Evolutionary conservation across 768 basidiomycete species (phyloP).

Genomic region (Serpula lacrymans): DNA sequence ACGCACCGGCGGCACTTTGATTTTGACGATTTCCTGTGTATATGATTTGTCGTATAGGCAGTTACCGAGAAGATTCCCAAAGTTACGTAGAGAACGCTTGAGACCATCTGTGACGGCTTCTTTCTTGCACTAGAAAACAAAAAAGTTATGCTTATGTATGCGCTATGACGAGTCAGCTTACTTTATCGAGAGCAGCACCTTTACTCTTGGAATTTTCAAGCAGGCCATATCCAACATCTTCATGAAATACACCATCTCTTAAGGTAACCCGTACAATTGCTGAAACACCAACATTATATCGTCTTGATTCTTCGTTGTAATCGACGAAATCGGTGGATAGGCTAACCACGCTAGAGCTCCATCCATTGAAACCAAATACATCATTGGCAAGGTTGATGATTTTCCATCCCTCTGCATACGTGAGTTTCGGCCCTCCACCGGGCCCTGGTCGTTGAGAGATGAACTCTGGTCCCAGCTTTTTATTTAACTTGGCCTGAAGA

Average conservation of each 20-base stretch:
- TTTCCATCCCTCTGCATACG: constrained; percentile 97
- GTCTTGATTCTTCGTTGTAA: constrained; percentile 58
- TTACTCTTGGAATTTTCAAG: constrained; percentile 85
- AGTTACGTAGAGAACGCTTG: constrained; percentile 87
- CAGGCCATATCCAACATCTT: constrained; percentile 91
- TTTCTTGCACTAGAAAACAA: constrained; percentile 78
- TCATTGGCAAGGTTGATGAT: constrained; percentile 98
- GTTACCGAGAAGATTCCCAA: constrained; percentile 93
- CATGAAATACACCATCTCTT: constrained; percentile 84
- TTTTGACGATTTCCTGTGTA: constrained; percentile 78
- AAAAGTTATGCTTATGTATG: constrained; percentile 1
- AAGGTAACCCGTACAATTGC: constrained; percentile 87
- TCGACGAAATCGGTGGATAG: constrained; percentile 81
- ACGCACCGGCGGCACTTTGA: constrained; percentile 80
- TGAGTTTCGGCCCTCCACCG: constrained; percentile 81
- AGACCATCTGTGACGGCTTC: constrained; percentile 95
- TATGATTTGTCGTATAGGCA: constrained; percentile 97
- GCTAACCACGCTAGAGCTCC: constrained; percentile 78
- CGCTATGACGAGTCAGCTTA: constrained; percentile 28
- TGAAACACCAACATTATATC: constrained; percentile 73
- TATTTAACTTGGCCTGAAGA: constrained; percentile 78
- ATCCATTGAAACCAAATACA: constrained; percentile 97
- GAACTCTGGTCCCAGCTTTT: constrained; percentile 92
- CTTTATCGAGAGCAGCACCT: constrained; percentile 88
- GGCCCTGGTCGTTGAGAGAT: constrained; percentile 88